These are phyloP conservation scores for Biscogniauxia marginata DNA, from an alignment of 2,329 filamentous ascomycete species.

Conservation along the genomic window DNA sequence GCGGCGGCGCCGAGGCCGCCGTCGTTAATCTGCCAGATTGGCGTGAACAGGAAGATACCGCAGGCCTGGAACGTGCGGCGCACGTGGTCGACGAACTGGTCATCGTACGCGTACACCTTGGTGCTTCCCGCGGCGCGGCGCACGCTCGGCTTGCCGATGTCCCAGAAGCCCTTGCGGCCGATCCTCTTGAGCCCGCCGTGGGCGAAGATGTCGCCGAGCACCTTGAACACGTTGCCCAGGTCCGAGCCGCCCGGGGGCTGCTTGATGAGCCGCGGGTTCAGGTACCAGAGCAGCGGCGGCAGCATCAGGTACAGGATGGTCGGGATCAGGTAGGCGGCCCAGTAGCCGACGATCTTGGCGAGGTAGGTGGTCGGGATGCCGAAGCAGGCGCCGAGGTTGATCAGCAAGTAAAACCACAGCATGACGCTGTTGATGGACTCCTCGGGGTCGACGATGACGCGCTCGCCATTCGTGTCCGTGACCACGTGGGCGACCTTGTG, in stretches of 20 bases:
- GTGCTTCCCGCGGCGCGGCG: constrained; percentile 40
- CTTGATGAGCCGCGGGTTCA: constrained; percentile 56
- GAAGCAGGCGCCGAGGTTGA: constrained; percentile 52
- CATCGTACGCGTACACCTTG: constrained; percentile 50
- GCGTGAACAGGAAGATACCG: constrained; percentile 48
- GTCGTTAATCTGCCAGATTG: constrained; percentile 34
- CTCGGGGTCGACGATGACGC: constrained; percentile 65
- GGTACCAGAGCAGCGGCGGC: constrained; percentile 56
- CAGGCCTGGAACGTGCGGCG: constrained; percentile 53
- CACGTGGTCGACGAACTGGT: constrained; percentile 62
- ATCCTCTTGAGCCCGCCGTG: constrained; percentile 29
- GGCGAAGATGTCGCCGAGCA: constrained; percentile 37
- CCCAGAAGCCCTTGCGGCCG: constrained; percentile 47
- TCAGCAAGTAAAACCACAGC: constrained; percentile 58
- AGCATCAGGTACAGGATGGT: constrained; percentile 57
- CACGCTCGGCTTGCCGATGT: constrained; percentile 52
- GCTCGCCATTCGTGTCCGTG: constrained; percentile 54
- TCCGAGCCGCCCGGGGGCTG: constrained; percentile 66
- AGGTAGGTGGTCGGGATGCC: constrained; percentile 50
- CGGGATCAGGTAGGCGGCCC: constrained; percentile 45
- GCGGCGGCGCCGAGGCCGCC: constrained; percentile 44
- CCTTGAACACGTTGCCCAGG: constrained; percentile 42
- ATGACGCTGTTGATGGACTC: constrained; percentile 64
- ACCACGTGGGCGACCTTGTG: constrained; percentile 54
- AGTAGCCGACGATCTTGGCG: constrained; percentile 48